Evolutionary conservation across 257 asterid species (phyloP).

Genomic region (Parsonsia alboflavescens): DNA sequence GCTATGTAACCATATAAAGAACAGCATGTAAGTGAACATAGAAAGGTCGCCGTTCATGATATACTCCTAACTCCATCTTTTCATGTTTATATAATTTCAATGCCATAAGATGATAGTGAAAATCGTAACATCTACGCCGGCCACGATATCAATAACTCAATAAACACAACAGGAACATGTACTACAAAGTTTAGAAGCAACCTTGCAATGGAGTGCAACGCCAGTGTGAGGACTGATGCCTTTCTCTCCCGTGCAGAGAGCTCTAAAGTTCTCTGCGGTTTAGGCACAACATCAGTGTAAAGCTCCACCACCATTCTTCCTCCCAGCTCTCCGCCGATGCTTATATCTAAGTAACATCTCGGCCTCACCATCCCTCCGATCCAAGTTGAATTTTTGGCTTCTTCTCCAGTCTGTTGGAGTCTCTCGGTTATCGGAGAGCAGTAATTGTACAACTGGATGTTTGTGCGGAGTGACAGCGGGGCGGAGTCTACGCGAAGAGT

Average conservation of each 20-base stretch:
- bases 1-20: neutral
- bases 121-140: neutral
- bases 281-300: slow-evolving; percentile 29
- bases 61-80: neutral
- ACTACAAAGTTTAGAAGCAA: neutral
- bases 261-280: slow-evolving; percentile 45
- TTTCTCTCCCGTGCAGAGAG: slow-evolving; percentile 40
- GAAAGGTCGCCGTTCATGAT: neutral
- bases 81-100: neutral
- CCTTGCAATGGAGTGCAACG: slow-evolving; percentile 39
- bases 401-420: neutral
- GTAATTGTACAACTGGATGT: neutral
- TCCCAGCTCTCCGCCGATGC: slow-evolving; percentile 31
- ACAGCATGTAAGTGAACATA: neutral
- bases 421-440: too few species aligned
- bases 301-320: slow-evolving; percentile 37
- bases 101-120: neutral
- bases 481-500: neutral
- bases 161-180: neutral
- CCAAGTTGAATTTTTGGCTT: neutral
- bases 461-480: neutral
- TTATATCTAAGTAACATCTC: slow-evolving; percentile 30
- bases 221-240: slow-evolving; percentile 33
- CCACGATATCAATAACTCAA: neutral
- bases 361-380: slow-evolving; percentile 25